Base-by-base conservation (phyloP, 768 basidiomycete genomes). In the Ramaria sp. region DNA sequence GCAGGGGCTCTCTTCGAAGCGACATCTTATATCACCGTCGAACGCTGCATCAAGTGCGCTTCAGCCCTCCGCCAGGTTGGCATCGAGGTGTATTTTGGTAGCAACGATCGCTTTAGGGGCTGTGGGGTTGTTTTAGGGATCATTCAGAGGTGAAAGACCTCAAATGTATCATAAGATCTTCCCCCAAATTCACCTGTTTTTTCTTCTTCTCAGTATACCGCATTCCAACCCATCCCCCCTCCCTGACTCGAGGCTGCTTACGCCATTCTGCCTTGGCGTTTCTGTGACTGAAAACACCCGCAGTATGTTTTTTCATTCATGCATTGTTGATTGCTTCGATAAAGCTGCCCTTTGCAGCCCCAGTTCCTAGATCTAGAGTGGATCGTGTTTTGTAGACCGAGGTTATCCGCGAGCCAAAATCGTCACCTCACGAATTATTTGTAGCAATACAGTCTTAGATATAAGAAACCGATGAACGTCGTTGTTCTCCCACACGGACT, bases 21-120 rank as follows among this genome's bases (percentile, higher is more conserved):
- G 20, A 88, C 81, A 2, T 79, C 98, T 27, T 99, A 98, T 66
- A 96, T 98, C 50, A 99, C 96, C 4, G 96, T 99, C 51, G 95
- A 99, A 69, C 96, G 95, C 0, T 99, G 96, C 69, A 92, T 98
- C 66, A 98, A 98, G 96, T 99, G 96, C 60, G 91, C 93, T 12
- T 92, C 90, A 22, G 96, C 95, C 10, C 76, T 99, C 32, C 79
- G 95, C 52, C 96, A 98, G 69, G 69, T 95, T 58, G 94, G 94
- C 15, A 90, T 99, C 61, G 76, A 85, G 59, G 95, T 97, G 5
- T 87, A 81, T 57, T 98, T 89, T 65, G 96, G 96, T 66, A 86
- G 78, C 20, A 99, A 99, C 66, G 95, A 96, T 59, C 78, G 93
- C 56, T 98, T 99, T 60, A 95, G 96, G 8, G 96, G 96, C 3